Base-by-base conservation (phyloP, 768 basidiomycete genomes). In the Rhizopogon vinicolor region DNA sequence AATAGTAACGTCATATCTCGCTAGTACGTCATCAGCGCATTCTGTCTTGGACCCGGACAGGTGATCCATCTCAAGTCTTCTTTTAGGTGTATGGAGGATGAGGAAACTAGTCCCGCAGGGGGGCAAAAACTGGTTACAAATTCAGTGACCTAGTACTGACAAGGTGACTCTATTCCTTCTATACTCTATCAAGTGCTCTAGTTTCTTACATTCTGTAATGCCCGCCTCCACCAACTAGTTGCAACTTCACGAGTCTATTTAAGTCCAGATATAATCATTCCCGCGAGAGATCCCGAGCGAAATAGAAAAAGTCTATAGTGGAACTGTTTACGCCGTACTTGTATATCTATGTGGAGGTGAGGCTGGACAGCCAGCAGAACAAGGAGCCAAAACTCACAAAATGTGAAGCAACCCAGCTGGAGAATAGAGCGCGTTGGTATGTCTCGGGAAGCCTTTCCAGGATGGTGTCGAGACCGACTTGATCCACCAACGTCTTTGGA, bases 291-390 rank as follows among this genome's bases (percentile, higher is more conserved):
- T 87, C 87, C 52, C 89, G 77, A 50, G 87, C 90, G 74, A 95
- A 97, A 72, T 93, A 91, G 87, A 94, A 93, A 78, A 98, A 98
- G 72, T 97, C 88, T 31, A 98, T 93, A 57, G 89, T 93, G 4
- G 89, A 90, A 13, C 84, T 91, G 58, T 84, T 85, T 48, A 98
- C 87, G 33, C 93, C 93, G 61, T 91, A 91, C 67, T 88, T 87
- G 78, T 98, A 98, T 57, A 96, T 91, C 90, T 92, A 63, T 16
- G 62, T 12, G 46, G 16, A 41, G n/a, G 29, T 41, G 25, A 46
- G 22, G 2, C 60, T 37, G n/a, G 29, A 29, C 10, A 10, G 55
- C 8, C 44, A 53, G 18, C 41, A 7, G 51, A 58, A n/a, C 22
- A 41, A 25, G 41, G 44, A 44, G 6, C 25, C 29, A 37, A 55